phyloP scores from a whole-genome alignment of 768 basidiomycete species.

The Pisolithus sp. region DNA sequence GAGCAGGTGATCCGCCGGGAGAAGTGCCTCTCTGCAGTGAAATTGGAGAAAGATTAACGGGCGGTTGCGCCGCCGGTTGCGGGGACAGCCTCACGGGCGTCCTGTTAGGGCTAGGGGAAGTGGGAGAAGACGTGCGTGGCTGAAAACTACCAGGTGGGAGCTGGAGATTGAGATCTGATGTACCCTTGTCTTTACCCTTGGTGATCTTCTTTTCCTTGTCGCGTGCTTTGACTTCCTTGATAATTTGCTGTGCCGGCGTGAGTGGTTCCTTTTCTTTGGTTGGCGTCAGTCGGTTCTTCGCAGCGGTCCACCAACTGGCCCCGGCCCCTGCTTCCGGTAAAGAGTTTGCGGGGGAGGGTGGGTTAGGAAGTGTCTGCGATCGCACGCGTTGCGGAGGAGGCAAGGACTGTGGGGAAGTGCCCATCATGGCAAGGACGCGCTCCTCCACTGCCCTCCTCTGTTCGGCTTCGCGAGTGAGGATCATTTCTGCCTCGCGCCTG shows the following conservation, averaged over 20 bases:
- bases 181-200: conserved; percentile 44
- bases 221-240: conserved; percentile 63
- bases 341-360: conserved; percentile 58
- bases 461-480: conserved; percentile 64
- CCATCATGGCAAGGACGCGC: conserved; percentile 70
- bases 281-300: conserved; percentile 72
- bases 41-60: conserved; percentile 52
- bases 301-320: conserved; percentile 63
- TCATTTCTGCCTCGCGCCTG: conserved; percentile 71
- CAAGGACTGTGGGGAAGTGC: conserved; percentile 32
- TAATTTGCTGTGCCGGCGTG: conserved; percentile 82
- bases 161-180: conserved; percentile 46
- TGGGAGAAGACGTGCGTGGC: conserved; percentile 47
- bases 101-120: conserved; percentile 54
- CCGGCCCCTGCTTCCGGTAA: conserved; percentile 47
- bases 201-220: conserved; percentile 46
- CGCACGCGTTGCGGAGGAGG: conserved; percentile 58
- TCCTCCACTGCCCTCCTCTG: conserved; percentile 67
- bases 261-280: conserved; percentile 67
- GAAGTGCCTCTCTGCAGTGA: conserved; percentile 48
- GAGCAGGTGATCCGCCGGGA: conserved; percentile 30
- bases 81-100: conserved; percentile 26
- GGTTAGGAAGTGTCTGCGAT: conserved; percentile 47
- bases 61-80: conserved; percentile 35
- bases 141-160: conserved; percentile 42